These are phyloP conservation scores for Grammothele lineata DNA, from an alignment of 768 basidiomycete species.

Conservation along the genomic window DNA sequence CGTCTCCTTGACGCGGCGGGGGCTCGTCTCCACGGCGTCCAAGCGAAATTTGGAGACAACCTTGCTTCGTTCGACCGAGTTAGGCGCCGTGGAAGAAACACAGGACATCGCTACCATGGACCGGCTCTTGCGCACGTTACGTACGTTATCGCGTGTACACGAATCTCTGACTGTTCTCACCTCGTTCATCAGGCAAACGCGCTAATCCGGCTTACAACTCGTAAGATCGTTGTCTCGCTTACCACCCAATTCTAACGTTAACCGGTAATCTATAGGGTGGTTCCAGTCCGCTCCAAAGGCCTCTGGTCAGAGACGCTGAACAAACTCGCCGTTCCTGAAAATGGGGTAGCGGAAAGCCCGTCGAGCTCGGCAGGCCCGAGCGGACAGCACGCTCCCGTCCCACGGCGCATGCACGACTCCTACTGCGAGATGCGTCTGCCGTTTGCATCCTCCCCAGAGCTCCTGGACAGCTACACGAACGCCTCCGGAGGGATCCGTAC, in stretches of 20 bases:
- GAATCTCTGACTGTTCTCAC: constrained; percentile 18
- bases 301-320: constrained; percentile 56
- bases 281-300: constrained; percentile 49
- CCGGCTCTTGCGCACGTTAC: constrained; percentile 46
- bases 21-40: too few species aligned
- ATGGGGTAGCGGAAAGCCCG: constrained; percentile 17
- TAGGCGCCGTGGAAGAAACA: constrained; percentile 41
- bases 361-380: constrained; percentile 13
- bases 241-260: background rate
- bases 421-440: constrained; percentile 64
- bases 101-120: constrained; percentile 59
- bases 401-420: constrained; percentile 62
- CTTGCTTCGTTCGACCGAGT: constrained; percentile 18
- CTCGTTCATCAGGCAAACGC: constrained; percentile 6
- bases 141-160: constrained; percentile 36
- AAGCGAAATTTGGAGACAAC: constrained; percentile 9
- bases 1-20: too few species aligned
- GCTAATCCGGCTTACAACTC: constrained; percentile 15
- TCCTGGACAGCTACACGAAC: constrained; percentile 69
- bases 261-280: constrained; percentile 35
- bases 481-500: constrained; percentile 67
- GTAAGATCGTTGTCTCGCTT: constrained; percentile 1
- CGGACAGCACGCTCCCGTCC: background rate
- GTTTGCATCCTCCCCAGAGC: constrained; percentile 52
- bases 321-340: constrained; percentile 8